Evolutionary conservation across 768 basidiomycete genomes (phyloP), one percentile per base, ranked within the genome.

Genomic region (Daedaleopsis nitida): DNA sequence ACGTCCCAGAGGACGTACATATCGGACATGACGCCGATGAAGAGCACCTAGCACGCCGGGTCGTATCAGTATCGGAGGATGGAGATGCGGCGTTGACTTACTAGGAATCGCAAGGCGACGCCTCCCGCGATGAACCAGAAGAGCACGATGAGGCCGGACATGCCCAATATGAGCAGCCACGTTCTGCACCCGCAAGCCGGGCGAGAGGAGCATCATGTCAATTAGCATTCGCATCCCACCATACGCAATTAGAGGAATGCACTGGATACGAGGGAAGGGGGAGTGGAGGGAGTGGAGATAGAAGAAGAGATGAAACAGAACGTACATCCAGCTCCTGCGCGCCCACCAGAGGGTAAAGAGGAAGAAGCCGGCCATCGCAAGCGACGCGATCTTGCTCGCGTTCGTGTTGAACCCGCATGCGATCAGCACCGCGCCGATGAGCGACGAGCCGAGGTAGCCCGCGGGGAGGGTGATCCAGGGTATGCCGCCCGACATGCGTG

Each of bases 301-400:
- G n/a, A n/a, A n/a, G 24, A 6, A 17, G 24, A 50, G 16, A 27
- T 38, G 34, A n/a, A 27, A 38, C 16, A 32, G 17, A 4, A 69
- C 87, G 68, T 65, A 91, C 89, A 96, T 65, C 79, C 84, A 81
- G 69, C 90, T 91, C 64, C 78, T 80, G 52, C 89, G 79, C 9
- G 91, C 90, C 91, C 91, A 92, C 91, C 92, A 96, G 3, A 95
- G 80, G 1, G 92, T 94, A 66, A 95, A 80, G 35, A 96, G 65
- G 76, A 95, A 96, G 74, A 94, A 91, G n/a, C 73, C 89, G 10
- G 87, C 94, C 52, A 96, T 80, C 10, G 88, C 86, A 21, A 96
- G 73, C 21, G 85, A 85, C 1, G 92, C 94, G 48, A 94, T 69
- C 71, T 96, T 96, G 76, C 88, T 90, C 4, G 94, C 94, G 65